Conservation (phyloP, 768 basidiomycete genomes). For the Boletus reticulatus region DNA sequence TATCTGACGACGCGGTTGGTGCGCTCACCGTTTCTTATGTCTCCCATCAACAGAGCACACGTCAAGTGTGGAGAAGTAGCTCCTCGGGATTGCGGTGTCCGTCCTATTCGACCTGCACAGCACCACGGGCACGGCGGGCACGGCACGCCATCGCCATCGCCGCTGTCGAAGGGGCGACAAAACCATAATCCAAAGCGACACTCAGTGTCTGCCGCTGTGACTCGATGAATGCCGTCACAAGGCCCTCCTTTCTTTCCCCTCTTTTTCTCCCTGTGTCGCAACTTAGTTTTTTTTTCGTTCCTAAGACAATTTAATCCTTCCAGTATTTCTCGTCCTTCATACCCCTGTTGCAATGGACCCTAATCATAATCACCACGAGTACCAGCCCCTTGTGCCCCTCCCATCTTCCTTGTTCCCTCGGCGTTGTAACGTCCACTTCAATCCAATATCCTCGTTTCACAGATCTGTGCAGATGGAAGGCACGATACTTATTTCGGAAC, state of each 20-base stretch:
- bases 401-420: not conserved
- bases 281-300: slow-evolving; percentile 2
- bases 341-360: slow-evolving; percentile 20
- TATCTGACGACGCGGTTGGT: slow-evolving; percentile 16
- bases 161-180: slow-evolving; percentile 27
- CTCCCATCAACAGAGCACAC: slow-evolving; percentile 56
- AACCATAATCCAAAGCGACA: slow-evolving; percentile 27
- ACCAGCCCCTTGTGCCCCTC: slow-evolving; percentile 10
- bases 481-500: slow-evolving; percentile 13
- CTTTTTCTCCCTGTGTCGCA: slow-evolving; percentile 6
- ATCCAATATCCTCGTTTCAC: slow-evolving; percentile 7
- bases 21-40: not conserved
- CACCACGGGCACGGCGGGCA: slow-evolving; percentile 25
- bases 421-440: slow-evolving; percentile 20
- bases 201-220: slow-evolving; percentile 20
- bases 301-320: slow-evolving; percentile 7
- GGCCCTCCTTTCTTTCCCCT: not conserved
- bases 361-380: slow-evolving; percentile 14
- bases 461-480: slow-evolving; percentile 5
- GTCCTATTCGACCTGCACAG: slow-evolving; percentile 32
- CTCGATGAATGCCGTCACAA: slow-evolving; percentile 23
- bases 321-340: slow-evolving; percentile 1
- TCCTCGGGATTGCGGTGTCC: slow-evolving; percentile 75
- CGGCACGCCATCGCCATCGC: slow-evolving; percentile 19
- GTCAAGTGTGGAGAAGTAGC: slow-evolving; percentile 84